These are phyloP conservation scores for Termitomyces sp. DNA, from an alignment of 768 basidiomycete species.

Conservation along the genomic window DNA sequence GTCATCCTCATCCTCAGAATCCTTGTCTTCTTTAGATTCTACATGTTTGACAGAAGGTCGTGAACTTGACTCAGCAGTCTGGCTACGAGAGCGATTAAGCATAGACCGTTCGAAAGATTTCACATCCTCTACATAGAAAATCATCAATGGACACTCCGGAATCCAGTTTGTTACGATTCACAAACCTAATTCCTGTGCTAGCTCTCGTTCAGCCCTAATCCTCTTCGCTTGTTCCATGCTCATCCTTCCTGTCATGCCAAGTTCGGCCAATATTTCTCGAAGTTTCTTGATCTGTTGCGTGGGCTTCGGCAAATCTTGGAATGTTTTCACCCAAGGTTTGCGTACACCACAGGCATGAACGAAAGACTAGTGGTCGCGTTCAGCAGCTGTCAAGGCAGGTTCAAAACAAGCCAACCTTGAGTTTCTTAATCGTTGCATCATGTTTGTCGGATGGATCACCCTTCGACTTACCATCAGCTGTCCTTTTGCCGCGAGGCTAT, in stretches of 20 bases:
- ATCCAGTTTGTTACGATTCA: slow-evolving; percentile 6
- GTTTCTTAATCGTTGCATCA: slow-evolving; percentile 68
- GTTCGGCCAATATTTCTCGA: slow-evolving; percentile 57
- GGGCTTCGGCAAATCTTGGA: slow-evolving; percentile 52
- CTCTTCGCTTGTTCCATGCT: slow-evolving; percentile 79
- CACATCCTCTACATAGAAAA: slow-evolving; percentile 59
- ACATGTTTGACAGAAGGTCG: slow-evolving; percentile 13
- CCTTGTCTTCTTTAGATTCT: slow-evolving; percentile 17
- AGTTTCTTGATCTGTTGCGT: slow-evolving; percentile 64
- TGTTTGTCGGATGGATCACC: slow-evolving; percentile 42
- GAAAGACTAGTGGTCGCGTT: slow-evolving; percentile 42
- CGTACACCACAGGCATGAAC: slow-evolving; percentile 75
- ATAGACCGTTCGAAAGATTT: slow-evolving; percentile 60
- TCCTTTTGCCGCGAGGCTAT: slow-evolving; percentile 21
- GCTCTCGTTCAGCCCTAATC: slow-evolving; percentile 70
- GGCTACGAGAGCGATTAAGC: slow-evolving; percentile 26
- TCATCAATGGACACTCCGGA: neutral
- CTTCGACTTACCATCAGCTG: slow-evolving; percentile 25
- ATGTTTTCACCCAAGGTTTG: slow-evolving; percentile 74
- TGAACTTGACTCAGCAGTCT: slow-evolving; percentile 7
- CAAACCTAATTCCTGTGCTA: slow-evolving; percentile 76
- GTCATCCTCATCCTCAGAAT: slow-evolving; percentile 21
- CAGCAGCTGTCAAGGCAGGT: neutral
- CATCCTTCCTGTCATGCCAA: slow-evolving; percentile 79
- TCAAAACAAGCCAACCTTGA: slow-evolving; percentile 49